Evolutionary conservation across 2,329 filamentous ascomycete genomes (phyloP), one percentile per base, ranked within the genome.

Genomic region (Colletotrichum destructivum): DNA sequence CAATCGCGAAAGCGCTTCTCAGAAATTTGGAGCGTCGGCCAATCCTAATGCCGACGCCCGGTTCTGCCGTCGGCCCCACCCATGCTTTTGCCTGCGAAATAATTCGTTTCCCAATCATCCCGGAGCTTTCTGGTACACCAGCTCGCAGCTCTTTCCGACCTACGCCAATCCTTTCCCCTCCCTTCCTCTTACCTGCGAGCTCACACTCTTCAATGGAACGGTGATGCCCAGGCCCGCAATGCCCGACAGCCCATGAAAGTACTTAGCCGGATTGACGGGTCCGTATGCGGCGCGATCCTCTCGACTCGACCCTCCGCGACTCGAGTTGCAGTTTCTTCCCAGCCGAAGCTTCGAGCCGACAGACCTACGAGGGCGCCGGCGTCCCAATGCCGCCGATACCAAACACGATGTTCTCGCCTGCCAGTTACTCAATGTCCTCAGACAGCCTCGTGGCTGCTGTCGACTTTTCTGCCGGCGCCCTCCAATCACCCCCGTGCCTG

Each of bases 161-260:
- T 12, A 21, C 49, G 40, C 26, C 35, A 54, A 40, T 26, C 18
- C 21, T 4, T 63, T 40, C 8, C 11, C 11, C 18, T 38, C n/a
- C 9, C 4, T 13, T 54, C 35, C 9, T 7, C 35, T 11, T 40
- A 13, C 26, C 44, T 21, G 38, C 52, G 21, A 63, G 26, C 70
- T 61, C 40, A 23, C 21, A 56, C 56, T 71, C 56, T 61, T 66
- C 23, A 18, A 72, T 56, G 68, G 71, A 71, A 73, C 62, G 62
- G 71, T 73, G 54, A 71, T 46, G 40, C 57, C 26, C 31, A 60
- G 62, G 56, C 51, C 68, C 73, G 73, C 65, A 57, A 88, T 88
- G 86, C 83, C 80, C 84, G 85, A 83, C 83, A 85, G 82, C 88
- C 84, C 87, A 90, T 90, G 88, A 90, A 86, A 87, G 82, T 86